Conservation (phyloP, 208 protist genomes). For the Trichomonas tenax region DNA sequence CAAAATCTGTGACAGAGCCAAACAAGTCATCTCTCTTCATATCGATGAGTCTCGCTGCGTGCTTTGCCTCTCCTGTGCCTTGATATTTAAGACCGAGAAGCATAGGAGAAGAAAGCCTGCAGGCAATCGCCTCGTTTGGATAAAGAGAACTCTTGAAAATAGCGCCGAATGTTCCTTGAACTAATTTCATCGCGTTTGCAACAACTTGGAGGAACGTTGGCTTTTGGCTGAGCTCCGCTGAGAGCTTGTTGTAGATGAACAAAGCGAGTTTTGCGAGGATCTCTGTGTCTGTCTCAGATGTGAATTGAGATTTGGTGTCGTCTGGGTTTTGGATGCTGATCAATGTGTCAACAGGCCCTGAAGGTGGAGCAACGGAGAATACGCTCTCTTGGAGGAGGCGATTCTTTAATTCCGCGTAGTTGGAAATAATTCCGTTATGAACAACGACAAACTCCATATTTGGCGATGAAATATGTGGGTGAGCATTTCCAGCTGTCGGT, state of each 20-base stretch:
- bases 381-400: slow-evolving; percentile 13
- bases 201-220: slow-evolving; percentile 37
- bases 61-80: background rate
- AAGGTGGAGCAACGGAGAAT: background rate
- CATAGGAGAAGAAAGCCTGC: slow-evolving; percentile 45
- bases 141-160: slow-evolving; percentile 44
- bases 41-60: background rate
- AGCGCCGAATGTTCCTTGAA: slow-evolving; percentile 50
- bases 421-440: slow-evolving; percentile 34
- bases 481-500: slow-evolving; percentile 36
- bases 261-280: background rate
- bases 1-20: background rate
- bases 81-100: slow-evolving; percentile 42
- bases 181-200: slow-evolving; percentile 43
- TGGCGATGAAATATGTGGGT: slow-evolving; percentile 25
- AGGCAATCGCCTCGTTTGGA: slow-evolving; percentile 44
- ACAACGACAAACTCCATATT: slow-evolving; percentile 24
- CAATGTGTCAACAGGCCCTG: slow-evolving; percentile 11
- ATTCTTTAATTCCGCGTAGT: slow-evolving; percentile 26
- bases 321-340: slow-evolving; percentile 38
- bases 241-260: background rate
- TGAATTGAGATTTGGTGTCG: slow-evolving; percentile 31
- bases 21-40: background rate
- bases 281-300: slow-evolving; percentile 21
- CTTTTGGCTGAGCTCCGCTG: background rate